Conservation (phyloP, 495 filamentous ascomycete species). For the Trichoderma erinaceum region DNA sequence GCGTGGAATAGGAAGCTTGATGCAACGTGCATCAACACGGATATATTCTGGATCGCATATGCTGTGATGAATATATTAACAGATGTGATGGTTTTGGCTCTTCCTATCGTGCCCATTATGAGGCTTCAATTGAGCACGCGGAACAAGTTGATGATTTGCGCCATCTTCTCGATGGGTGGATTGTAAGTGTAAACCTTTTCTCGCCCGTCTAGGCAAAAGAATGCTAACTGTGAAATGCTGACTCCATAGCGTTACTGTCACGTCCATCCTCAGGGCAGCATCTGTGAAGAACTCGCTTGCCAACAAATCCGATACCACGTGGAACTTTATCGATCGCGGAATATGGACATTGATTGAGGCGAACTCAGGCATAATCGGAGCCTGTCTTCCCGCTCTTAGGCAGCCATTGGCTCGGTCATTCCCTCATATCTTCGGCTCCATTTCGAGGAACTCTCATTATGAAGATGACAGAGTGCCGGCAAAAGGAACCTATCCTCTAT, state of each 20-base stretch:
- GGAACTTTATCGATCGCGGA: constrained; percentile 16
- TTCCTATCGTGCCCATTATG: constrained; percentile 31
- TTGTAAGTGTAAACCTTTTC: constrained; percentile 16
- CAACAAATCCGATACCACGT: constrained; percentile 14
- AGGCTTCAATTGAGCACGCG: constrained; percentile 19
- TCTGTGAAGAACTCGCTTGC: constrained; percentile 13
- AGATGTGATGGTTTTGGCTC: constrained; percentile 32
- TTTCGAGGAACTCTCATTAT: not conserved
- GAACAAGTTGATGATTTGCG: constrained; percentile 10
- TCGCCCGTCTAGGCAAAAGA: not conserved
- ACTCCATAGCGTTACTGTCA: constrained; percentile 12
- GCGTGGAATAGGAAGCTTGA: constrained; percentile 28
- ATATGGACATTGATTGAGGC: constrained; percentile 16
- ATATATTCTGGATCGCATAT: constrained; percentile 16
- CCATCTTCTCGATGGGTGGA: constrained; percentile 17
- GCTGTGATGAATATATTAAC: constrained; percentile 30
- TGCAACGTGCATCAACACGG: constrained; percentile 25
- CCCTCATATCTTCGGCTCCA: not conserved
- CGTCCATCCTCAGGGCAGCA: constrained; percentile 14
- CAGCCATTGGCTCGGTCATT: constrained; percentile 1
- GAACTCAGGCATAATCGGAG: constrained; percentile 13
- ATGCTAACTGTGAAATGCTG: not conserved
- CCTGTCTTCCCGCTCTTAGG: constrained; percentile 11
- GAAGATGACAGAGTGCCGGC: not conserved
- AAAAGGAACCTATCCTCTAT: not conserved